A percentile compares a stretch with the other conserved stretches of the same genome.
phyloP scores from a whole-genome alignment of 2,329 filamentous ascomycete genomes.

The Cladosporium sphaerospermum region DNA sequence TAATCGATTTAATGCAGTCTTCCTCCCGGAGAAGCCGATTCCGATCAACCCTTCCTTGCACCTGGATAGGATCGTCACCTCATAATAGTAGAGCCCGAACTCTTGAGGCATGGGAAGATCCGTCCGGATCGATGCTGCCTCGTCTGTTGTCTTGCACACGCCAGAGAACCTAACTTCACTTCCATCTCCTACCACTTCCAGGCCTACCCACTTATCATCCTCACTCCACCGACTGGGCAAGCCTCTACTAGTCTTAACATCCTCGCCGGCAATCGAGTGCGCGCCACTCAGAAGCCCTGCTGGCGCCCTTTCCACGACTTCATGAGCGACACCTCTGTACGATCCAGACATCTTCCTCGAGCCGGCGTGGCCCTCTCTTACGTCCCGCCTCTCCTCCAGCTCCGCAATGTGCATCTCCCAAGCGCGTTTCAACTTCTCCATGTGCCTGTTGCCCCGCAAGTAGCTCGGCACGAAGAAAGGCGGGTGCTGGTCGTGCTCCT shows the following conservation, averaged over 20 bases:
- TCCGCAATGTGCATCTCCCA: constrained; percentile 49
- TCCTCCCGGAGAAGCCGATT: constrained; percentile 55
- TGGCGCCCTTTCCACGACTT: constrained; percentile 67
- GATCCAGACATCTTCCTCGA: constrained; percentile 11
- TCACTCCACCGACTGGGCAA: constrained; percentile 80
- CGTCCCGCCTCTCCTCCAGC: constrained; percentile 17
- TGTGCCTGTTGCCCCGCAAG: constrained; percentile 69
- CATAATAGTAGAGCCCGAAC: constrained; percentile 92
- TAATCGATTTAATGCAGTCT: constrained; percentile 54
- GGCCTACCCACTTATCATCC: constrained; percentile 62
- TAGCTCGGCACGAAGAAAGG: constrained; percentile 80
- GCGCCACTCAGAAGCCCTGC: constrained; percentile 1
- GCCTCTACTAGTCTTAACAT: constrained; percentile 44
- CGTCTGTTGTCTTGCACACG: constrained; percentile 55
- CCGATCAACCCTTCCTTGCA: constrained; percentile 56
- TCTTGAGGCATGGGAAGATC: constrained; percentile 82
- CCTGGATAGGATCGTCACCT: constrained; percentile 61
- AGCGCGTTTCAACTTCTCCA: constrained; percentile 58
- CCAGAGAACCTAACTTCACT: constrained; percentile 61
- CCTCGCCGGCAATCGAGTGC: background rate
- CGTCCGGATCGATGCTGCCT: constrained; percentile 75
- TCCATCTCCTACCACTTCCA: constrained; percentile 71
- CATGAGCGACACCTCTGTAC: constrained; percentile 72
- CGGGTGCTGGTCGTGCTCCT: constrained; percentile 21
- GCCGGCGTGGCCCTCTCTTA: background rate